A percentile compares a stretch with the other conserved stretches of the same genome.
Evolutionary conservation across 148 eudicot species (phyloP).

Genomic region (Silene uniflora): DNA sequence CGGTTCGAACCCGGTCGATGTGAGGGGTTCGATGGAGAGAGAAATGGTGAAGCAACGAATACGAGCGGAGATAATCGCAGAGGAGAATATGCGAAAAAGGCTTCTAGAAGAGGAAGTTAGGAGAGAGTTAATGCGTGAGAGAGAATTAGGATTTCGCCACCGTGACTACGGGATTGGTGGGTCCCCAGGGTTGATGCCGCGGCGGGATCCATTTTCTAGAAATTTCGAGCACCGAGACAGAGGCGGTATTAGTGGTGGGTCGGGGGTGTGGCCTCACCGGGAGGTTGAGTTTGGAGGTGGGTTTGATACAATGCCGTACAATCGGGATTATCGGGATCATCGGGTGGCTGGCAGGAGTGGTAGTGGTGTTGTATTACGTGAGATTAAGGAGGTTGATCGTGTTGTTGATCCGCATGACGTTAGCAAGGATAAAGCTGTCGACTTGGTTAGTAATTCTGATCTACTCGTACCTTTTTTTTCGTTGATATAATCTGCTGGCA

Average conservation of each 20-base stretch:
- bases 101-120: constrained; percentile 58
- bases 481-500: neutral
- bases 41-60: constrained; percentile 60
- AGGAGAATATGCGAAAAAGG: constrained; percentile 44
- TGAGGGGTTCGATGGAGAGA: constrained; percentile 20
- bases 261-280: constrained; percentile 16
- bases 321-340: constrained; percentile 13
- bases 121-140: constrained; percentile 59
- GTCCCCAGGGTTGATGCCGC: neutral
- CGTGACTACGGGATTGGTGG: constrained; percentile 5
- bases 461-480: neutral
- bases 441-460: constrained; percentile 42
- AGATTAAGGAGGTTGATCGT: constrained; percentile 18
- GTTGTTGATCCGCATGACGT: constrained; percentile 19
- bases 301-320: constrained; percentile 28
- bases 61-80: constrained; percentile 52
- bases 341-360: constrained; percentile 4
- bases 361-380: constrained; percentile 21
- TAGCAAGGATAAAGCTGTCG: constrained; percentile 34
- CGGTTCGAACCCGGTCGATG: neutral
- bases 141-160: constrained; percentile 36
- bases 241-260: neutral
- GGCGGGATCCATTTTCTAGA: constrained; percentile 21
- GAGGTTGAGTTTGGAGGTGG: constrained; percentile 19
- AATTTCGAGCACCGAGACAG: constrained; percentile 10